Base-by-base conservation (phyloP, 148 eudicot species). In the Gaultheria prostrata region DNA sequence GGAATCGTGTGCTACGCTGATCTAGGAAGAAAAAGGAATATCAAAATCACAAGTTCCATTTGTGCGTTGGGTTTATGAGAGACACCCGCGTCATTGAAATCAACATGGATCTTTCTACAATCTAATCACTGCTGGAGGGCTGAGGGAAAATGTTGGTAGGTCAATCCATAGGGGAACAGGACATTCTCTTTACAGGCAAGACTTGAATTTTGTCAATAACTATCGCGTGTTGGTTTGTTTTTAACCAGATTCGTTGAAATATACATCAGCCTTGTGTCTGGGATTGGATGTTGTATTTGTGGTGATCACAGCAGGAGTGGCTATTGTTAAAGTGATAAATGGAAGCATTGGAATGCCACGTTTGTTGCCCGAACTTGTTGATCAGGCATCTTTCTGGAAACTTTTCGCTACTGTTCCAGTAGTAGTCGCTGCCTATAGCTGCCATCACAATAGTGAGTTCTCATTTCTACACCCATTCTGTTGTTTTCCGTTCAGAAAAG, bases 251-350 rank as follows among this genome's bases (percentile, higher is more conserved):
- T 95, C 98, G 18, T 84, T 95, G 84, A 86, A 94, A 86, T 95
- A 92, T 85, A 92, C 98, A 57, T 95, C 98, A 82, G 97, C 98
- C 48, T 86, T 95, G 82, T 95, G 97, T 12, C 93, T 95, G 57
- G 98, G 84, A 82, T 87, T 95, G 90, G 98, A 95, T 45, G 83
- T 93, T 82, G 97, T 93, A 28, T 95, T 95, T 85, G 93, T 95
- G 81, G 94, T 90, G 74, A 91, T 95, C 73, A 93, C 89, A 24
- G 95, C 92, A 45, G 98, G 97, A 85, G 86, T 95, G 30, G 86
- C 91, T 50, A 65, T 92, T 79, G 83, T 88, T 11, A 93, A 95
- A 87, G 56, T 91, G 85, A 67, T 90, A 51, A 89, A 88, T 80
- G 97, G 98, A 88, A 89, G 89, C 86, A 88, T 92, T 86, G 84